These are phyloP conservation scores for Parafenestella ontariensis DNA, from an alignment of 2,329 filamentous ascomycete genomes.

Conservation along the genomic window DNA sequence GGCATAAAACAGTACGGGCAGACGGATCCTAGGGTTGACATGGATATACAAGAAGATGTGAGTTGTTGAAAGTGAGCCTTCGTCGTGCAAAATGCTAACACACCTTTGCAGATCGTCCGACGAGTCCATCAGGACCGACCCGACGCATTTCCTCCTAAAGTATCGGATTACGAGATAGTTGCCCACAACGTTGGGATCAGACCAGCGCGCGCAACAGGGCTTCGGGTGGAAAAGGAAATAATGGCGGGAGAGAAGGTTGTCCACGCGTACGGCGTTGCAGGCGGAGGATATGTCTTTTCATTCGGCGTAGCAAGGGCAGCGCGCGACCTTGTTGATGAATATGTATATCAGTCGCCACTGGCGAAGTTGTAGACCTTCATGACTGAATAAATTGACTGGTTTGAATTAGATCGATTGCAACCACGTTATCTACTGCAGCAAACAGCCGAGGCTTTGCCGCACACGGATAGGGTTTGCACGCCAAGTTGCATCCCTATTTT, in stretches of 20 bases:
- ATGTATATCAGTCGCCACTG: background rate
- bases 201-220: background rate
- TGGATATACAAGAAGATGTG: background rate
- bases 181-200: background rate
- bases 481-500: no score
- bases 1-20: background rate
- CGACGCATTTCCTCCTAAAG: background rate
- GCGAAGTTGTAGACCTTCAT: background rate
- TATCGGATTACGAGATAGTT: background rate
- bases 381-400: no score
- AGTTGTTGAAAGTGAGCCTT: background rate
- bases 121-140: background rate
- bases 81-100: background rate
- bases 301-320: background rate
- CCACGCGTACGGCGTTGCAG: background rate
- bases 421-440: no score
- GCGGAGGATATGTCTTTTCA: background rate
- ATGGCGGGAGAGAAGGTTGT: background rate
- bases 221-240: background rate
- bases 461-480: no score
- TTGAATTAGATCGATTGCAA: no score
- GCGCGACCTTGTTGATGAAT: background rate
- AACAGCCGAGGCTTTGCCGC: no score
- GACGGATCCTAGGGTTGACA: background rate
- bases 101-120: background rate